Conservation (phyloP, 1,284 basidiomycete species). For the Cryptococcus depauperatus region DNA sequence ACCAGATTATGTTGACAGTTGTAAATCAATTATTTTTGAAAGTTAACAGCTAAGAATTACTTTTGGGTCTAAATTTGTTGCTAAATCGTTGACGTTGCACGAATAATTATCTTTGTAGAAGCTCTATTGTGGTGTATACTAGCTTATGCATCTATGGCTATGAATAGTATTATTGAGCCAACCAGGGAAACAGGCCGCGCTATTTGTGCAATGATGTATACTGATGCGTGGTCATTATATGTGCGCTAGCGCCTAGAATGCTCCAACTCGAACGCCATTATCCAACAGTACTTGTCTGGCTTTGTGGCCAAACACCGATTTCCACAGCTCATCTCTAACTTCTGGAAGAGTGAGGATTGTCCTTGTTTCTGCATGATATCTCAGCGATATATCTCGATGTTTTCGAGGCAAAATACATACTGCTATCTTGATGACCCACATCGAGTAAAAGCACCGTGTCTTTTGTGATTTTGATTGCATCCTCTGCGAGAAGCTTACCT, state of each 20-base stretch:
- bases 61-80: too few species aligned
- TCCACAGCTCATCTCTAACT: slow-evolving; percentile 44
- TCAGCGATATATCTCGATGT: background rate
- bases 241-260: too few species aligned
- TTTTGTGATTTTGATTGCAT: slow-evolving; percentile 36
- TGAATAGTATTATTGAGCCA: too few species aligned
- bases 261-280: slow-evolving; percentile 32
- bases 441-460: slow-evolving; percentile 42
- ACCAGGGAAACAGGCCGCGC: too few species aligned
- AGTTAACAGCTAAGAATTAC: too few species aligned
- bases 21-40: background rate
- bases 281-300: slow-evolving; percentile 28
- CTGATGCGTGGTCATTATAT: too few species aligned
- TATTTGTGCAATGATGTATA: too few species aligned
- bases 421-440: slow-evolving; percentile 36
- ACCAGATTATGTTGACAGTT: background rate
- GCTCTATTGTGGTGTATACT: too few species aligned
- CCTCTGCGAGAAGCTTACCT: slow-evolving; percentile 40
- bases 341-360: slow-evolving; percentile 43
- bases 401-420: slow-evolving; percentile 18
- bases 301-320: slow-evolving; percentile 34
- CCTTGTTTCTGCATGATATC: slow-evolving; percentile 34
- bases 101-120: too few species aligned
- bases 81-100: too few species aligned
- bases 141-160: too few species aligned